Conservation (phyloP, 306 rosid species). For the Dryas alaskensis region DNA sequence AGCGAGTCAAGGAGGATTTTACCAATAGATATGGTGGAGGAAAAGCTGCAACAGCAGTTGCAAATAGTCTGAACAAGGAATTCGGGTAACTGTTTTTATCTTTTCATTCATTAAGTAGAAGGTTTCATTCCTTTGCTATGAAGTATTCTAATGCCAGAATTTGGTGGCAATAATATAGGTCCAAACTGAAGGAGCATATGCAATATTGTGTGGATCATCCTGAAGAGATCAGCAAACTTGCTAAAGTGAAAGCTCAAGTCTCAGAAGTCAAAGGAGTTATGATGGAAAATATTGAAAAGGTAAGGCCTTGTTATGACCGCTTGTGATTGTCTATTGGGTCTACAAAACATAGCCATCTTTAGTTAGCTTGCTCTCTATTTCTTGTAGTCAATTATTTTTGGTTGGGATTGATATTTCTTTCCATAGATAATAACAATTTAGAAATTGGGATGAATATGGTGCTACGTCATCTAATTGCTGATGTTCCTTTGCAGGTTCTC, state of each 20-base stretch:
- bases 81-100: constrained; percentile 55
- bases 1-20: constrained; percentile 82
- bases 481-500: constrained; percentile 57
- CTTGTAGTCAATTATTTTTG: neutral
- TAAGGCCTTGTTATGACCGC: constrained; percentile 5
- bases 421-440: neutral
- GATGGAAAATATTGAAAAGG: constrained; percentile 98
- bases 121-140: constrained; percentile 5
- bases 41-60: constrained; percentile 76
- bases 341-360: too few species aligned
- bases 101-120: neutral
- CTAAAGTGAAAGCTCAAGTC: constrained; percentile 94
- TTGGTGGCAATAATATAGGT: constrained; percentile 37
- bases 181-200: constrained; percentile 93
- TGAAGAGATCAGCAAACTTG: constrained; percentile 77
- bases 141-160: constrained; percentile 18
- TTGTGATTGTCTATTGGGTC: neutral
- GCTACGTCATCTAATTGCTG: constrained; percentile 19
- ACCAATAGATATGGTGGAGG: constrained; percentile 78
- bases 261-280: constrained; percentile 91
- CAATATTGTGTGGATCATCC: constrained; percentile 87
- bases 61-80: constrained; percentile 72
- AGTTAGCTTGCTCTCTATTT: neutral
- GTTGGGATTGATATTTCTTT: neutral
- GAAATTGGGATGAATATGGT: constrained; percentile 2